These are phyloP conservation scores for Xylogone sp. DNA, from an alignment of 2,329 filamentous ascomycete species.

Conservation along the genomic window DNA sequence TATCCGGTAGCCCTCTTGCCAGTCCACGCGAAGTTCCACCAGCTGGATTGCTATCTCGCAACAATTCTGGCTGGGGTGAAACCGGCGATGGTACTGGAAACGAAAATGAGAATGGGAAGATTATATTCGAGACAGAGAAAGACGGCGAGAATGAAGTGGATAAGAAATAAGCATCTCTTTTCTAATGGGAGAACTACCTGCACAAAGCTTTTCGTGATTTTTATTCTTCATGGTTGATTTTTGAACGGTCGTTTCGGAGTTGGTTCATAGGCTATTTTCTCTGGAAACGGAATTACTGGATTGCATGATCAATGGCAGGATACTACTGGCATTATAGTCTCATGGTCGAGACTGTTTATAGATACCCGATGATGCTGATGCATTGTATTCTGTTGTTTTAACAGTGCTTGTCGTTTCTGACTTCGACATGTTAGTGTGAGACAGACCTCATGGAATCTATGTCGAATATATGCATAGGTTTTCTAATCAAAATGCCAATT, in stretches of 20 bases:
- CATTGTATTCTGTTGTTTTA: neutral
- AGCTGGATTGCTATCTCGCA: conserved; percentile 22
- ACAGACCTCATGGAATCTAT: too few relatives aligned
- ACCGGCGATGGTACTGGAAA: neutral
- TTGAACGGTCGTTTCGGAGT: neutral
- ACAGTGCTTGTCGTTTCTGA: neutral
- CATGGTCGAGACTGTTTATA: neutral
- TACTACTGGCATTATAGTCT: neutral
- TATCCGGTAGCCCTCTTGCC: conserved; percentile 55
- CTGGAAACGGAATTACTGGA: neutral
- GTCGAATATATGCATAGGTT: too few relatives aligned
- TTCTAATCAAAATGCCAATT: too few relatives aligned
- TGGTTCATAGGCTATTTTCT: neutral
- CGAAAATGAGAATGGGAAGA: conserved; percentile 12
- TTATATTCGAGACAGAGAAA: neutral
- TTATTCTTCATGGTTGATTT: neutral
- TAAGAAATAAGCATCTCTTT: neutral
- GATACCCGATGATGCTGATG: neutral
- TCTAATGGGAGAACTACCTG: neutral
- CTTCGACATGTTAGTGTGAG: neutral
- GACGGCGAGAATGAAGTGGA: neutral
- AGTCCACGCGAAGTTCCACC: conserved; percentile 45
- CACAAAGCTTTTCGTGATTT: neutral
- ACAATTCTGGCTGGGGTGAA: conserved; percentile 22
- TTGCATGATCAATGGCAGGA: neutral